Evolutionary conservation across 2,329 filamentous ascomycete genomes (phyloP).

Genomic region (Huntiella moniliformis): DNA sequence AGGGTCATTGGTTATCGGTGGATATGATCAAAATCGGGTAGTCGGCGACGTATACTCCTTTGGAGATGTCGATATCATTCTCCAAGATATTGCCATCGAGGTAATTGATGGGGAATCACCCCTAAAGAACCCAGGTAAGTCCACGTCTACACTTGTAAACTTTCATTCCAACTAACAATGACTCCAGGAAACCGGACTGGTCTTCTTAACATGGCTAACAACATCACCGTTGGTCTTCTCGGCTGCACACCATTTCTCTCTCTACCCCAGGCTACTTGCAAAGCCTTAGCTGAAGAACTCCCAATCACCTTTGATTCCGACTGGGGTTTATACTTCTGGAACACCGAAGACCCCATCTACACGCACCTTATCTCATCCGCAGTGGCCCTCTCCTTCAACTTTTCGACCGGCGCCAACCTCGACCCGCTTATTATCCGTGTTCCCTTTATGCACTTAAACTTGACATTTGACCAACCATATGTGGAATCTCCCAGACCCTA

Average conservation of each 20-base stretch:
- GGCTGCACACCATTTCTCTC: background rate
- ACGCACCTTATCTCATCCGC: background rate
- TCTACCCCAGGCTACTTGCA: background rate
- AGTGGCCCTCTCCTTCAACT: background rate
- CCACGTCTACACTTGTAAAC: too few species aligned
- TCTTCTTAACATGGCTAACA: background rate
- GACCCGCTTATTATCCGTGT: background rate
- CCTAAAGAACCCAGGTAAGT: too few species aligned
- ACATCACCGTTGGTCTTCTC: background rate
- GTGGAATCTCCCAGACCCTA: background rate
- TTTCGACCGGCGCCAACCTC: background rate
- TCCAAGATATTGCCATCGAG: background rate
- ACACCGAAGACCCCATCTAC: background rate
- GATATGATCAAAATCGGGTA: background rate
- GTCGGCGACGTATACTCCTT: background rate
- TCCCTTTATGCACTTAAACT: background rate
- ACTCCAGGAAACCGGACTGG: background rate
- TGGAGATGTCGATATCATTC: background rate
- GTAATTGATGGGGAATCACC: background rate
- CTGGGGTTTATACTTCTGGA: background rate
- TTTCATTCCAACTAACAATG: too few species aligned
- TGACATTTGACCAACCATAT: background rate
- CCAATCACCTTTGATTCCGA: background rate
- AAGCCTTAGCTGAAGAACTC: background rate
- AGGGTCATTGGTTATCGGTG: background rate